Percentiles rank a stretch among this genome's conserved stretches.
Evolutionary conservation across 257 asterid genomes (phyloP).

Genomic region (Solanum rostratum): DNA sequence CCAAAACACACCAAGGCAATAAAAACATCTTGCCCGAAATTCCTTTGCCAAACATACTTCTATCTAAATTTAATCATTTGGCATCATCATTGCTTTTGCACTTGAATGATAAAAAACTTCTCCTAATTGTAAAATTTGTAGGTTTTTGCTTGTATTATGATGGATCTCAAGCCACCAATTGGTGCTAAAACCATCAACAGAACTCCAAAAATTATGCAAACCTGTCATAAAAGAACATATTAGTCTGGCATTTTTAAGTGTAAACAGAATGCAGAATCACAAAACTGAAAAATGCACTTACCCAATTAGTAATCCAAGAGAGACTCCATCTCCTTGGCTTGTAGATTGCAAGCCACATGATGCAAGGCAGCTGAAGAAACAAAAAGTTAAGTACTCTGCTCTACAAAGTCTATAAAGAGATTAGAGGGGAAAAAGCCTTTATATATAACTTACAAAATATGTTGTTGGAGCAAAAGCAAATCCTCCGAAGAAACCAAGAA

Average conservation of each 20-base stretch:
- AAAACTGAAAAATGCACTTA: background rate
- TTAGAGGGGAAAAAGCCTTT: background rate
- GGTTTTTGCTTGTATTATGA: conserved; percentile 16
- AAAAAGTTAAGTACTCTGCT: background rate
- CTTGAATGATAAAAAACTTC: background rate
- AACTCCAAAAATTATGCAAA: conserved; percentile 25
- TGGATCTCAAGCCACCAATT: conserved; percentile 29
- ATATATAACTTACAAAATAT: conserved; percentile 57
- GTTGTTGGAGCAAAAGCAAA: conserved; percentile 96
- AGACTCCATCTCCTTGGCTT: conserved; percentile 51
- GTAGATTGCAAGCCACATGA: conserved; percentile 71
- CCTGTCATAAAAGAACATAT: conserved; percentile 6
- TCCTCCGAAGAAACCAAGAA: conserved; percentile 86
- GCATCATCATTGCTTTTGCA: background rate
- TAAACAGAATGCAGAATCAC: background rate
- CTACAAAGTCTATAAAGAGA: background rate
- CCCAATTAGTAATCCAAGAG: conserved; percentile 73
- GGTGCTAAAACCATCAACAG: conserved; percentile 30
- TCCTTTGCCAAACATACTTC: background rate
- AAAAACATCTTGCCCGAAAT: background rate
- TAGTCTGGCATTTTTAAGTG: background rate
- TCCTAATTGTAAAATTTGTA: conserved; percentile 34
- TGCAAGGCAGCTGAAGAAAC: conserved; percentile 57
- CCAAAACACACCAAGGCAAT: background rate
- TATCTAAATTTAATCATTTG: background rate